Evolutionary conservation across 352 stramenopile genomes (phyloP), one percentile per base, ranked within the genome.

Genomic region (Pythium phragmitis): DNA sequence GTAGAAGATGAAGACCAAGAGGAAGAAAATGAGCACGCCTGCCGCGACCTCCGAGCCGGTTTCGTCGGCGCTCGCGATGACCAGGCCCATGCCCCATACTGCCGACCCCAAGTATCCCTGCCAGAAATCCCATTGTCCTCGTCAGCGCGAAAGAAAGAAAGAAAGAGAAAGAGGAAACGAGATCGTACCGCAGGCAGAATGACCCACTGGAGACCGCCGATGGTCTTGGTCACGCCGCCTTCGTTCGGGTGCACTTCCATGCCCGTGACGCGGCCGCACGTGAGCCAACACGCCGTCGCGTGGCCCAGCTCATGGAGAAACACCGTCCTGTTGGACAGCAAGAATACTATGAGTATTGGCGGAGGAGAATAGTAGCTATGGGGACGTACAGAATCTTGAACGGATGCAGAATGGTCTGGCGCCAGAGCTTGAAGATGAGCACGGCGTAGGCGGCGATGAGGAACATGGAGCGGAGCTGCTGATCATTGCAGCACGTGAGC

Each of bases 241-340:
- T 96, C 88, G 49, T 96, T 83, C 37, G 83, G 86, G 50, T 96
- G 84, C 53, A 96, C 88, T 64, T 96, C 86, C 87, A 96, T 96
- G 42, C 87, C 82, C 66, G 82, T 90, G 39, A 96, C 87, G 54
- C 76, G 87, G 66, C 88, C 88, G 51, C 88, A 95, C 7, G 88
- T 96, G 58, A 96, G 74, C 82, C 87, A 94, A 21, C 79, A 82
- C 56, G 88, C 88, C 9, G 77, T 91, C 4, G 88, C 88, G 59
- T 96, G 88, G 2, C 85, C 84, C 45, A 95, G 63, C 57, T 96
- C 88, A 60, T 96, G 88, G 46, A 96, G 67, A 64, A 95, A 96
- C 19, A 96, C 88, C 8, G 85, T 94, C 34, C 88, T 94, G 14
- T 19, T 46, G 13, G 16, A 19, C 6, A 21, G 11, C 9, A 16